phyloP scores from a whole-genome alignment of 106 monocot genomes.

The Dendrobium officinale region DNA sequence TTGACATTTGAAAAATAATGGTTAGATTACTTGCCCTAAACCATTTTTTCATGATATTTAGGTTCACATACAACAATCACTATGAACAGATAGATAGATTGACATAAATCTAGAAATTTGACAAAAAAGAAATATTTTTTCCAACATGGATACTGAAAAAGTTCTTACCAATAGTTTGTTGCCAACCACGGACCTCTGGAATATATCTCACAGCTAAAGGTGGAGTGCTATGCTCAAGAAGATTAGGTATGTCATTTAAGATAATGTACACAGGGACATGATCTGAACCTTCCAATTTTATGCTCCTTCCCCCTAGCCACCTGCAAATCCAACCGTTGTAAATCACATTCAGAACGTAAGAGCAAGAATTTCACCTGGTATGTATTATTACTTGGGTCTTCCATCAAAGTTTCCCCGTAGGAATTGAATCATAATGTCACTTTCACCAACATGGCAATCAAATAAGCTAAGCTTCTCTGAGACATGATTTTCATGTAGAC shows the following conservation, averaged over 20 bases:
- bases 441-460: slow-evolving; percentile 71
- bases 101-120: background rate
- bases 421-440: slow-evolving; percentile 82
- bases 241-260: slow-evolving; percentile 50
- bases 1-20: background rate
- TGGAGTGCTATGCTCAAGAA: slow-evolving; percentile 67
- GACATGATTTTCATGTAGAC: slow-evolving; percentile 55
- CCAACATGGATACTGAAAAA: background rate
- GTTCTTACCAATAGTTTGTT: slow-evolving; percentile 79
- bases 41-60: background rate
- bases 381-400: slow-evolving; percentile 51
- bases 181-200: slow-evolving; percentile 86
- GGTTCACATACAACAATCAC: background rate
- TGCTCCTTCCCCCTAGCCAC: slow-evolving; percentile 87
- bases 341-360: background rate
- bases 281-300: slow-evolving; percentile 94
- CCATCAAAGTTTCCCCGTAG: slow-evolving; percentile 51
- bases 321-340: slow-evolving; percentile 28
- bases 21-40: background rate
- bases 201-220: slow-evolving; percentile 70
- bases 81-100: background rate
- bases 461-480: slow-evolving; percentile 57
- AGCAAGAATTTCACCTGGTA: background rate
- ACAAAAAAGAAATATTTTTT: background rate
- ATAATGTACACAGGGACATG: slow-evolving; percentile 76